Conservation (phyloP, 2,329 filamentous ascomycete genomes). For the Aspergillus bombycis region DNA sequence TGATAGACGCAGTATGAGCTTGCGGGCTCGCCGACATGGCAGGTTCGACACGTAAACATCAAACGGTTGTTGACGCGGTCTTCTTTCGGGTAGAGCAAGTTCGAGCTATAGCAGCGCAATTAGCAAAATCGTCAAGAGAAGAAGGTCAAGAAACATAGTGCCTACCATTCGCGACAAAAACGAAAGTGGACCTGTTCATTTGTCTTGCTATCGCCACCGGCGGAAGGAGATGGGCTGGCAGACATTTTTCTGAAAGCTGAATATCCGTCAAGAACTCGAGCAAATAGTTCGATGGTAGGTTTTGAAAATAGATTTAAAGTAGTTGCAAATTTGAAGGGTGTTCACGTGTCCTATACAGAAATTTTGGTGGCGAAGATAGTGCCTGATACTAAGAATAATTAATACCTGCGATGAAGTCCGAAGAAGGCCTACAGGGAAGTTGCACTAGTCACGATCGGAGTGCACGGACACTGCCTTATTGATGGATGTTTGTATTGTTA, state of each 20-base stretch:
- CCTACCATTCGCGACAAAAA: constrained; percentile 94
- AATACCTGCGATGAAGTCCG: constrained; percentile 16
- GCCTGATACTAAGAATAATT: neutral
- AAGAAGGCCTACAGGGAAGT: constrained; percentile 18
- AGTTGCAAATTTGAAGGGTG: neutral
- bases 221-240: constrained; percentile 46
- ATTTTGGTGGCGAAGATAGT: neutral
- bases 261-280: neutral
- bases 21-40: constrained; percentile 85
- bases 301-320: neutral
- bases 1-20: constrained; percentile 91
- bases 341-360: neutral
- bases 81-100: constrained; percentile 97
- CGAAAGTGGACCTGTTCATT: constrained; percentile 87
- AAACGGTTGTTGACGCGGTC: constrained; percentile 81
- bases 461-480: constrained; percentile 10
- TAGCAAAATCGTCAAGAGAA: constrained; percentile 11
- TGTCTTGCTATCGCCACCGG: constrained; percentile 42
- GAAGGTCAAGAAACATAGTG: constrained; percentile 4
- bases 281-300: neutral
- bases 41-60: constrained; percentile 95
- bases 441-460: constrained; percentile 15
- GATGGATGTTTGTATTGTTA: constrained; percentile 20
- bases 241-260: constrained; percentile 35
- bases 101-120: constrained; percentile 64